Percentiles rank a stretch among this genome's conserved stretches.
Conservation (phyloP, 2,329 filamentous ascomycete genomes). For the Ampelomyces quisqualis region DNA sequence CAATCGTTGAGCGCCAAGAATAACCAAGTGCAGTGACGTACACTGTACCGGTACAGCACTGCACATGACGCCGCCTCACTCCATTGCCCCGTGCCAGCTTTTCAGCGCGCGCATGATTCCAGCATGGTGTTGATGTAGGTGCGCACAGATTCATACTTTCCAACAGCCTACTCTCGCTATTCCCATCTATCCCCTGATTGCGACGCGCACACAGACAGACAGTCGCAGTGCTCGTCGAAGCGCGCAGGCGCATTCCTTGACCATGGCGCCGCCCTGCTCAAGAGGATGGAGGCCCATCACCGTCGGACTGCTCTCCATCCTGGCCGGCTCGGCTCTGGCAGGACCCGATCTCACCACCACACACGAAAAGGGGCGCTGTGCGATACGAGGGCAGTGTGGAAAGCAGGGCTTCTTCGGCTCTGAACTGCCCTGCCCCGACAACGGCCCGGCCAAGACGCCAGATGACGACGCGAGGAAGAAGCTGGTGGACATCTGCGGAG, state of each 20-base stretch:
- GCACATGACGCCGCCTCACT: background rate
- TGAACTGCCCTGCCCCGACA: slow-evolving; percentile 89
- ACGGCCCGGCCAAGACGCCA: slow-evolving; percentile 75
- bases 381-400: slow-evolving; percentile 87
- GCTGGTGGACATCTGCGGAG: slow-evolving; percentile 81
- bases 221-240: no score
- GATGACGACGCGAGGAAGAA: slow-evolving; percentile 70
- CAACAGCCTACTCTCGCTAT: background rate
- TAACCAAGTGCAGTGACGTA: background rate
- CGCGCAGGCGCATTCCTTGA: slow-evolving; percentile 16
- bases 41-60: background rate
- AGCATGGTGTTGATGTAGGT: background rate
- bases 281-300: slow-evolving; percentile 16
- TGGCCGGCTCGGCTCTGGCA: slow-evolving; percentile 31
- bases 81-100: background rate
- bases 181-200: background rate
- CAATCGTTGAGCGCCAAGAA: no score
- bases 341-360: slow-evolving; percentile 49
- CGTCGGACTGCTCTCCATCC: slow-evolving; percentile 32
- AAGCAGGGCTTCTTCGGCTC: slow-evolving; percentile 88
- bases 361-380: slow-evolving; percentile 85
- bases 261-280: slow-evolving; percentile 26
- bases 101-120: no score
- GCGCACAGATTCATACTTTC: background rate
- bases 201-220: no score